phyloP scores from a whole-genome alignment of 495 filamentous ascomycete genomes.

The Neurospora sp. region DNA sequence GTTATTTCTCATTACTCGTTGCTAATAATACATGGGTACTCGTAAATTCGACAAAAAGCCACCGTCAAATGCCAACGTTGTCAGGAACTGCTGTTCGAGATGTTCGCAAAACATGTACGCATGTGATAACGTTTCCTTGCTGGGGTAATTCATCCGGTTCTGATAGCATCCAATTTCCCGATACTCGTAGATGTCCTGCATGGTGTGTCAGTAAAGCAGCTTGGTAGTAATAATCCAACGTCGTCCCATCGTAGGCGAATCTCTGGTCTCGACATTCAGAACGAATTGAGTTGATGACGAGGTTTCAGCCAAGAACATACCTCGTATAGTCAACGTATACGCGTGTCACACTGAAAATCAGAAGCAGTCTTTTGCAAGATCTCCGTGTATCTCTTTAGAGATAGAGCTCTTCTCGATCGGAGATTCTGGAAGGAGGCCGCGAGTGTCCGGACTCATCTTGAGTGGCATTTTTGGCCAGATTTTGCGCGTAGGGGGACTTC shows the following conservation, averaged over 20 bases:
- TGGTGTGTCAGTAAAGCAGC: background rate
- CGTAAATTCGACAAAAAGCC: background rate
- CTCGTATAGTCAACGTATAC: background rate
- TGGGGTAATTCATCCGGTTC: background rate
- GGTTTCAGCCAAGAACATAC: background rate
- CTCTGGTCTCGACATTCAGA: background rate
- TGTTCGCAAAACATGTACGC: background rate
- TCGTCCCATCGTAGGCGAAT: background rate
- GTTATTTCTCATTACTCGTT: background rate
- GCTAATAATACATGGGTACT: background rate
- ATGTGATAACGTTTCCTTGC: background rate
- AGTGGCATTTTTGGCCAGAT: conserved; percentile 31
- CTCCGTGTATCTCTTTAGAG: background rate
- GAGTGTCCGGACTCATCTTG: conserved; percentile 3
- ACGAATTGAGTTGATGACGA: background rate
- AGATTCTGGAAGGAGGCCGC: background rate
- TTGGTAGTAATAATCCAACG: background rate
- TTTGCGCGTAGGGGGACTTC: conserved; percentile 65
- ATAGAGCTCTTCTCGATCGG: background rate
- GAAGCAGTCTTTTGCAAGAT: background rate
- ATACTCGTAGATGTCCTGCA: background rate
- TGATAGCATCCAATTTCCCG: background rate
- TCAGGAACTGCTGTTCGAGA: background rate
- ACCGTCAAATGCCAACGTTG: background rate
- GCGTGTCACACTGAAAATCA: background rate